phyloP scores from a whole-genome alignment of 192 early-diverging fungal genomes.

The Globomyces pollinis-pini region DNA sequence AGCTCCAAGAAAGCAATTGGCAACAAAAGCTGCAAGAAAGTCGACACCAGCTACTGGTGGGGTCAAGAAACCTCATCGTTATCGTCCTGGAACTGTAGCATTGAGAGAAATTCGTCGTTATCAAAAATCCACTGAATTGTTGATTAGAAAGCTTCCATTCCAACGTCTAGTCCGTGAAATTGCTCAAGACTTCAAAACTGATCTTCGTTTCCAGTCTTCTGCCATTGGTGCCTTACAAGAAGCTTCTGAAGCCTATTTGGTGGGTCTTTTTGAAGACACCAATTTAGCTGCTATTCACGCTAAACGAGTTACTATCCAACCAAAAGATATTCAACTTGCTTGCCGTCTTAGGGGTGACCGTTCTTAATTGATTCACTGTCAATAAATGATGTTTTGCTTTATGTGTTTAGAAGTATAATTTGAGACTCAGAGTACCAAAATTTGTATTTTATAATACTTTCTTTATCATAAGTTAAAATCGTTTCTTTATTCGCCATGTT shows the following conservation, averaged over 20 bases:
- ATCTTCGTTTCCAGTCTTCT: constrained; percentile 97
- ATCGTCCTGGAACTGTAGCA: constrained; percentile 70
- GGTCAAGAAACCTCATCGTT: constrained; percentile 69
- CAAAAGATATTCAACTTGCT: constrained; percentile 98
- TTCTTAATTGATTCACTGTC: neutral
- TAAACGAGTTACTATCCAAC: constrained; percentile 99
- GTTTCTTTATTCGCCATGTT: constrained; percentile 80
- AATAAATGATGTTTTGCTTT: no score
- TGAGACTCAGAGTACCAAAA: no score
- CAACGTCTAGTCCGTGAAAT: constrained; percentile 92
- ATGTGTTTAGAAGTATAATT: no score
- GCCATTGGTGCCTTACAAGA: constrained; percentile 99
- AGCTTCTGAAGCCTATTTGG: constrained; percentile 91
- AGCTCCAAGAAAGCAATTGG: constrained; percentile 91
- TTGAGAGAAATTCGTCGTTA: constrained; percentile 78
- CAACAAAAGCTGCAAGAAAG: constrained; percentile 95
- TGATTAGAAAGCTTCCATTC: constrained; percentile 81
- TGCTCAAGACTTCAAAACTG: constrained; percentile 99
- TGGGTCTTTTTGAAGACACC: constrained; percentile 81
- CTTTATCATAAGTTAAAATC: no score
- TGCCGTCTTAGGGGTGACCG: constrained; percentile 71
- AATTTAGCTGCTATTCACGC: constrained; percentile 99
- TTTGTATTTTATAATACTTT: no score
- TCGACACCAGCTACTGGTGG: constrained; percentile 87
- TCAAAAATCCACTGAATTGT: constrained; percentile 72